Evolutionary conservation across 2,329 filamentous ascomycete species (phyloP), one percentile per base, ranked within the genome.

Genomic region (Aurifilum marmelostoma): DNA sequence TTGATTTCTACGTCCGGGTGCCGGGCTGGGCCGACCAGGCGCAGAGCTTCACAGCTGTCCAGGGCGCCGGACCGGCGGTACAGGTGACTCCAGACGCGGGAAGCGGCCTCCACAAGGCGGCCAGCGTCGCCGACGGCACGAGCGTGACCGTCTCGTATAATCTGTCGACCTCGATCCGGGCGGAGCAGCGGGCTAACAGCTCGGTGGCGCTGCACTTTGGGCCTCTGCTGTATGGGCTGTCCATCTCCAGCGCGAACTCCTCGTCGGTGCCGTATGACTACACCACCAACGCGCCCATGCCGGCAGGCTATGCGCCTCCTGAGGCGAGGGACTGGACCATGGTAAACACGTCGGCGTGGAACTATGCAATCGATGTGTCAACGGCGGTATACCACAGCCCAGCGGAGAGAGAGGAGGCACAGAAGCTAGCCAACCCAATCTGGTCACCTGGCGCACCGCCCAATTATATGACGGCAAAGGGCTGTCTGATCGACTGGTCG

Each of bases 1-100:
- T 79, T 63, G 67, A 73, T 6, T 77, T 78, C 56, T 78, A 78
- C 66, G 74, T 78, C 21, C 75, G 77, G 9, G 77, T 78, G 34
- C 77, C 77, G 4, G 71, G 62, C 5, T 79, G 76, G 77, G 74
- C 75, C 12, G 72, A 73, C 50, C 63, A 69, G 75, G 70, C 24
- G 63, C 70, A 34, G 70, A 66, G 32, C 71, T 66, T 8, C 68
- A 61, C 72, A 7, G 65, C 58, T 4, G 65, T 60, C 6, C 63
- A 75, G 58, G 62, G 18, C 29, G 21, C 41, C 16, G 65, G 34
- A 16, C 16, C 39, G 47, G 27, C 54, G 37, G 56, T 34, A 29
- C 14, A 4, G 18, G 67, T 65, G 21, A 18, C 16, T 24, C 67
- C 63, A 27, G 67, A 66, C 18, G 58, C 74, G 1, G 71, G 72